Evolutionary conservation across 495 filamentous ascomycete genomes (phyloP).

Genomic region (Lophiotrema nucula): DNA sequence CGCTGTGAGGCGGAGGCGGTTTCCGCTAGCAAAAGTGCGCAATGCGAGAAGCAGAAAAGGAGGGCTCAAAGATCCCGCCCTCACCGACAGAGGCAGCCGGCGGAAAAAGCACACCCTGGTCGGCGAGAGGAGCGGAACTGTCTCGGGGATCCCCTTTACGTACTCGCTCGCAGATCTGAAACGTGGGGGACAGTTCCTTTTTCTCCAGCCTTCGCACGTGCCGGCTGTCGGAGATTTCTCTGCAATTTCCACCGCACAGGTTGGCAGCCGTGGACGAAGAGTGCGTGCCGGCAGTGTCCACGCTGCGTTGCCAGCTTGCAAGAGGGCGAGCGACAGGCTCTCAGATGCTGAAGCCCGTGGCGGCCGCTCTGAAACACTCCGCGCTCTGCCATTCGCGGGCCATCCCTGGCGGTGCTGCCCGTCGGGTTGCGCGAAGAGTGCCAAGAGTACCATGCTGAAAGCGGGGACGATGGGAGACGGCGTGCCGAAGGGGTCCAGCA

Average conservation of each 20-base stretch:
- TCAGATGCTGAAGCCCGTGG: background rate
- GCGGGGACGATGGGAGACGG: slow-evolving; percentile 7
- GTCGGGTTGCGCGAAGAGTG: too few species aligned
- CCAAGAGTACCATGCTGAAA: slow-evolving; percentile 23
- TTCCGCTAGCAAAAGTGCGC: slow-evolving; percentile 22
- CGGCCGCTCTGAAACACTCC: slow-evolving; percentile 12
- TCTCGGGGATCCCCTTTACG: slow-evolving; percentile 14
- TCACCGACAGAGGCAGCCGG: background rate
- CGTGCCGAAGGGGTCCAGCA: slow-evolving; percentile 7
- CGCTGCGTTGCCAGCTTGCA: background rate
- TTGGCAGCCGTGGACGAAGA: background rate
- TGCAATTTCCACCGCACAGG: slow-evolving; percentile 2
- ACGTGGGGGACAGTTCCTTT: slow-evolving; percentile 28
- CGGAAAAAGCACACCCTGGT: background rate
- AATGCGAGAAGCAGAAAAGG: background rate
- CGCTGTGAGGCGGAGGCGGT: slow-evolving; percentile 24
- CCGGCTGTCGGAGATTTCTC: slow-evolving; percentile 20
- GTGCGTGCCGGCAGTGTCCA: background rate
- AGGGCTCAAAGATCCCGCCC: background rate
- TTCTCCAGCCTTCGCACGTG: slow-evolving; percentile 20
- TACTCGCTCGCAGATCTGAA: slow-evolving; percentile 11
- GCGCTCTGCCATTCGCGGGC: background rate
- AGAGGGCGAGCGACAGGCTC: too few species aligned
- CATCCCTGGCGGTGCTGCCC: too few species aligned
- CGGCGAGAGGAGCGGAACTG: background rate